Percentiles rank a stretch among this genome's conserved stretches.
Conservation (phyloP, 371 early-diverging fungal species). For the Lichtheimia ornata region DNA sequence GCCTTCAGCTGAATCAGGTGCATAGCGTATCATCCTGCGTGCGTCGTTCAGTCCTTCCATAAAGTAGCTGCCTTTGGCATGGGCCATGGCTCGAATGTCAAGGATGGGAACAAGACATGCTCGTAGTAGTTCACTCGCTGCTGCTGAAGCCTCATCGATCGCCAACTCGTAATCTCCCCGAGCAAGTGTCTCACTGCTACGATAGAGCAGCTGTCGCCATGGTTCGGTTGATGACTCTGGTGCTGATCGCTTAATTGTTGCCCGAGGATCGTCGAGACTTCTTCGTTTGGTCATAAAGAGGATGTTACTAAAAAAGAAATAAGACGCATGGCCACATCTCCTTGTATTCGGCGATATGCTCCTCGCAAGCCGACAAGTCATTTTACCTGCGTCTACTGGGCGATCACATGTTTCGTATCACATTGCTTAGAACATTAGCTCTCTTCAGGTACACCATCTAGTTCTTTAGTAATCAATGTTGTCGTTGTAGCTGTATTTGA, state of each 20-base stretch:
- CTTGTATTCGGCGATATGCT: constrained; percentile 3
- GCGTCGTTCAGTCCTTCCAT: constrained; percentile 8
- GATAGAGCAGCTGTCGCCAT: not conserved
- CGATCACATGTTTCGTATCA: too few species aligned
- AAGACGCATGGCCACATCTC: not conserved
- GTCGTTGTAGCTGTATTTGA: too few species aligned
- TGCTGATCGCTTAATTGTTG: not conserved
- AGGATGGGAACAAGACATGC: constrained; percentile 4
- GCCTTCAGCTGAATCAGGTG: not conserved
- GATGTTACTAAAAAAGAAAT: constrained; percentile 1
- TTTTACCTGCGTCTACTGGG: too few species aligned
- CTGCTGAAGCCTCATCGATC: constrained; percentile 1
- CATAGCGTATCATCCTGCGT: constrained; percentile 7
- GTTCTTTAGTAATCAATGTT: too few species aligned
- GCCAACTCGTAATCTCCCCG: constrained; percentile 3
- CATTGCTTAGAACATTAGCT: too few species aligned
- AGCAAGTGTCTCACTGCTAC: constrained; percentile 2
- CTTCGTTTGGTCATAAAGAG: not conserved
- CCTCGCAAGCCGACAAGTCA: not conserved
- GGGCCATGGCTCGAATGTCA: constrained; percentile 6
- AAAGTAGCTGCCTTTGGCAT: constrained; percentile 5
- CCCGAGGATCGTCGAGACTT: constrained; percentile 1
- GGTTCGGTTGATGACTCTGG: not conserved
- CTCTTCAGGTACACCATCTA: too few species aligned
- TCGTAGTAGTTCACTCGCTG: not conserved